phyloP scores from a whole-genome alignment of 306 rosid species.

The Glycine soja region DNA sequence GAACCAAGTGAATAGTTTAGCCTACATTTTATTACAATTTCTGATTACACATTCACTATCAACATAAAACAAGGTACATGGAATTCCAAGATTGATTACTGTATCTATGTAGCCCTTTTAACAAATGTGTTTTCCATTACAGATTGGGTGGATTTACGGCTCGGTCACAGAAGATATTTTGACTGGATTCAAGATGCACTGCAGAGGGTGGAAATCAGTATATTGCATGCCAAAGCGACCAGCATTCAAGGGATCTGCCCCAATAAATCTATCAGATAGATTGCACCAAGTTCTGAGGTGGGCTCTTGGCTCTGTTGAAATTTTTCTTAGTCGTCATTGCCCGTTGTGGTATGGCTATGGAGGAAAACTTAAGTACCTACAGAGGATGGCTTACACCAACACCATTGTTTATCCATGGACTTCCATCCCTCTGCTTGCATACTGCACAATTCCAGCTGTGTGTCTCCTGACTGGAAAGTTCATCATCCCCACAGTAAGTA shows the following conservation, averaged over 20 bases:
- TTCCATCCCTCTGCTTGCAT: constrained; percentile 61
- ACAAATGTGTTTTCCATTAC: constrained; percentile 33
- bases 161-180: constrained; percentile 62
- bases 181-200: constrained; percentile 66
- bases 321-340: constrained; percentile 62
- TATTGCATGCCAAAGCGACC: constrained; percentile 62
- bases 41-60: background rate
- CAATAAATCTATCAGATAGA: constrained; percentile 64
- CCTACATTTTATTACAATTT: background rate
- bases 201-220: constrained; percentile 66
- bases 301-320: constrained; percentile 67
- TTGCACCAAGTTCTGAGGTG: constrained; percentile 62
- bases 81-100: constrained; percentile 18
- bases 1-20: too few species aligned
- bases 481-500: constrained; percentile 61
- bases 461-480: constrained; percentile 62
- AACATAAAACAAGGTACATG: background rate
- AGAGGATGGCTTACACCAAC: constrained; percentile 58
- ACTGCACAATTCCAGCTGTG: constrained; percentile 63
- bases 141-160: constrained; percentile 67
- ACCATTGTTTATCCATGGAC: constrained; percentile 64
- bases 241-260: constrained; percentile 62
- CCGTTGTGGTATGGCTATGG: constrained; percentile 66
- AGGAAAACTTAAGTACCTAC: constrained; percentile 57
- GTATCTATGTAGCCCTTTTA: constrained; percentile 12